phyloP scores from a whole-genome alignment of 768 basidiomycete genomes.

The Rhodotorula toruloides region DNA sequence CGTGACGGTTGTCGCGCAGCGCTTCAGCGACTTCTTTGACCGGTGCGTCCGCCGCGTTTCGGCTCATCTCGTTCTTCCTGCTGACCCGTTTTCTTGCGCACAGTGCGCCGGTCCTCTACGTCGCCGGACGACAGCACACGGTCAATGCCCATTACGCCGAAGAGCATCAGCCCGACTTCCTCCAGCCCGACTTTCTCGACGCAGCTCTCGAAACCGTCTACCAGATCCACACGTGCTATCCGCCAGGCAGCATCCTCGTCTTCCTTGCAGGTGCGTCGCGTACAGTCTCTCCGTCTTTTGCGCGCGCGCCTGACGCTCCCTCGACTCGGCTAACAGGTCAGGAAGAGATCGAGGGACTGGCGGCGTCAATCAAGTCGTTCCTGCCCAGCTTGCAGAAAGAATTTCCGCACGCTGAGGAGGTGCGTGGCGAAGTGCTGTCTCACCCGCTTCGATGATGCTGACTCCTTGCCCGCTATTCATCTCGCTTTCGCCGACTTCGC shows the following conservation, averaged over 20 bases:
- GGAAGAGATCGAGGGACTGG: conserved; percentile 88
- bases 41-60: conserved; percentile 56
- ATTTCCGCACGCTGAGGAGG: conserved; percentile 2
- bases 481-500: no score
- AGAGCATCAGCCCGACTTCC: conserved; percentile 61
- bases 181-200: conserved; percentile 85
- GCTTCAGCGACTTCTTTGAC: conserved; percentile 81
- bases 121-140: conserved; percentile 87
- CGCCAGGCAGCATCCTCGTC: conserved; percentile 81
- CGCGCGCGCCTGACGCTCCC: no score
- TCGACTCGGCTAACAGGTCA: conserved; percentile 62
- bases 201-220: conserved; percentile 88
- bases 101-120: conserved; percentile 81
- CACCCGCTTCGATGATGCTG: no score
- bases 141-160: conserved; percentile 77
- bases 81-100: not conserved
- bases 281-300: not conserved
- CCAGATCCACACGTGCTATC: conserved; percentile 76
- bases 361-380: conserved; percentile 59
- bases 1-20: conserved; percentile 91
- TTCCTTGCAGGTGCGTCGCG: conserved; percentile 64
- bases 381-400: conserved; percentile 20
- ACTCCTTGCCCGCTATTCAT: no score
- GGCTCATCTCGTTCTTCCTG: not conserved
- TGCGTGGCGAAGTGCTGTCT: no score